Base-by-base conservation (phyloP, 768 basidiomycete species). In the Solioccasus polychromus region DNA sequence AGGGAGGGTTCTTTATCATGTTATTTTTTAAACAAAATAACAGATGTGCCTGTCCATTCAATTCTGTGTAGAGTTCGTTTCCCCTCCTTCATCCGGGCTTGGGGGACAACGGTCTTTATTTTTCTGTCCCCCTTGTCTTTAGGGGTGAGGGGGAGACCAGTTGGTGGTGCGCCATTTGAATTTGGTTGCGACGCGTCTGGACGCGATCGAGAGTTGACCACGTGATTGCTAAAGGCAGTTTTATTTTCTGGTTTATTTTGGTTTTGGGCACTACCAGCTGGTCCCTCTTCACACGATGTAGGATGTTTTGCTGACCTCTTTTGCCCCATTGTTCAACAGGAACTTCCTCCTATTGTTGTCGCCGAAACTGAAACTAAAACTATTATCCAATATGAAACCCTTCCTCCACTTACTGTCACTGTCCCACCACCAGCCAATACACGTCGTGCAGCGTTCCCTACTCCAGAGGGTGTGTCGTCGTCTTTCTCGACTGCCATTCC, bases 51-150 rank as follows among this genome's bases (percentile, higher is more conserved):
- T 24, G 47, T 57, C 53, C 52, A 55, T 65, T 59, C 70, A 72
- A 59, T 63, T 72, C 67, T 73, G 71, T 80, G 74, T 79, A 80
- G 69, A 79, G 80, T 87, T 79, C 78, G 85, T 87, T 80, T 79
- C 72, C 74, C 77, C 81, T 82, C 85, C 85, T 84, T 87, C 83
- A 83, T 83, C 84, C 78, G 86, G 86, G 86, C 83, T 87, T 80
- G 85, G 87, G 88, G 86, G 85, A 84, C 80, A 76, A 79, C 78
- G 82, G 82, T 76, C 71, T 73, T 72, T 70, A 35, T 48, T 76
- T 69, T 79, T 45, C 64, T 81, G 86, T 84, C 85, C 85, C 85
- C 84, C 81, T 69, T 82, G 82, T 80, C 73, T 48, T 51, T 54
- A 57, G 19, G 61, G 61, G 67, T 64, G 64, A 44, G 66, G 64